Base-by-base conservation (phyloP, 495 filamentous ascomycete genomes). In the Penicillium malachiteum region DNA sequence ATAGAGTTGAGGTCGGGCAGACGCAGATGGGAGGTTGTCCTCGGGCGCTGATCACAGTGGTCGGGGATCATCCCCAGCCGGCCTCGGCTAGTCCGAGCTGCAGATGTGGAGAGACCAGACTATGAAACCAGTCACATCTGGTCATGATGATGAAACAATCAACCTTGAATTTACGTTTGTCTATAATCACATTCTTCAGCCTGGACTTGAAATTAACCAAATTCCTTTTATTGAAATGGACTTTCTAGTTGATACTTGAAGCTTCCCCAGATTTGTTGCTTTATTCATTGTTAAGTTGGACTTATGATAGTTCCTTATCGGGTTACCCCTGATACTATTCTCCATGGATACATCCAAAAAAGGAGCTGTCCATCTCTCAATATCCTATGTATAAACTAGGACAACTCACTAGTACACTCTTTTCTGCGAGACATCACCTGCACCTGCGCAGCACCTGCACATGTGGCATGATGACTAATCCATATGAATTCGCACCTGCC, bases 1-100 rank as follows among this genome's bases (percentile, higher is more conserved):
- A 42, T 39, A 52, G 37, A 34, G 38, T 39, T 57, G 33, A 50
- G 18, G 55, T 46, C 18, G 50, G 52, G 53, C 48, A 48, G 51
- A 59, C 49, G 54, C 10, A 52, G 43, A 50, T 38, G 50, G 56
- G 50, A 50, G 48, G 43, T 57, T 55, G 47, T 4, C 55, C 52
- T 57, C 60, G 63, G 63, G 50, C 60, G 63, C 48, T 41, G 61
- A 64, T 61, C 58, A 48, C 49, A 18, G 48, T 45, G 32, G 30
- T 42, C 50, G 43, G 55, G 44, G 48, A 57, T 48, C 41, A 44
- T 48, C 50, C 50, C 54, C 50, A 53, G 50, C 44, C 64, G 64
- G 70, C 71, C 71, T 74, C 71, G 71, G 71, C 63, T 74, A 74
- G 67, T 31, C 17, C 18, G 42, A 12, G 18, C 17, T 12, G 18